Conservation (phyloP, 345 rosid genomes). For the Camelina neglecta region DNA sequence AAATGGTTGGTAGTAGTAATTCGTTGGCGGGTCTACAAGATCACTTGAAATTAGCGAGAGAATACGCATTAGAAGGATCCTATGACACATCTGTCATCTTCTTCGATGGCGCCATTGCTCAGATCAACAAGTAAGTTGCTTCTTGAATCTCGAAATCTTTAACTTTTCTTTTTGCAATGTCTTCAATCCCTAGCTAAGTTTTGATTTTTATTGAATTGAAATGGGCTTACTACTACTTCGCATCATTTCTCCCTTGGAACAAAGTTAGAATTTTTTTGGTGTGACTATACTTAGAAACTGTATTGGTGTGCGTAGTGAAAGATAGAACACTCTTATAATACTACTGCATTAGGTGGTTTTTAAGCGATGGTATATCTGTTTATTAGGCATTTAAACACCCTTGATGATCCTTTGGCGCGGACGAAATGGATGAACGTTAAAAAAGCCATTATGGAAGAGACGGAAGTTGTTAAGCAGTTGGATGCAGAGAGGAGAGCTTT, state of each 20-base stretch:
- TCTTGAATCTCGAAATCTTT: background rate
- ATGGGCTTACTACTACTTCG: conserved; percentile 3
- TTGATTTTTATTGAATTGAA: background rate
- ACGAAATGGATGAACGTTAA: conserved; percentile 97
- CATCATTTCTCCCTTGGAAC: background rate
- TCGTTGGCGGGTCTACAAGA: conserved; percentile 91
- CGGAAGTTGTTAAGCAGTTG: conserved; percentile 87
- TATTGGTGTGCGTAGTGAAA: background rate
- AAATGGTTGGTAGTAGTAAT: conserved; percentile 60
- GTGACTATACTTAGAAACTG: conserved; percentile 12
- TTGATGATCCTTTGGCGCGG: conserved; percentile 80
- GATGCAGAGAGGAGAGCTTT: conserved; percentile 94
- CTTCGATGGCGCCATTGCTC: conserved; percentile 99
- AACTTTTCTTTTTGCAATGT: conserved; percentile 62
- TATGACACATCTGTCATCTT: conserved; percentile 94
- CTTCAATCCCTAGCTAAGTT: conserved; percentile 55
- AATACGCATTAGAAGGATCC: conserved; percentile 92
- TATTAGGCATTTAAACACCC: conserved; percentile 73
- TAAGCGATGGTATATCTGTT: background rate
- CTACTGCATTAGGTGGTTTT: background rate
- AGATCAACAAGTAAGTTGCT: conserved; percentile 81
- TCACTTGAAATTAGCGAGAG: conserved; percentile 94
- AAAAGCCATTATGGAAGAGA: conserved; percentile 88
- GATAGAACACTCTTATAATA: background rate
- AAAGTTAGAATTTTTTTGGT: background rate